Evolutionary conservation across 441 rosid genomes (phyloP), one percentile per base, ranked within the genome.

Genomic region (Jatropha multifida): DNA sequence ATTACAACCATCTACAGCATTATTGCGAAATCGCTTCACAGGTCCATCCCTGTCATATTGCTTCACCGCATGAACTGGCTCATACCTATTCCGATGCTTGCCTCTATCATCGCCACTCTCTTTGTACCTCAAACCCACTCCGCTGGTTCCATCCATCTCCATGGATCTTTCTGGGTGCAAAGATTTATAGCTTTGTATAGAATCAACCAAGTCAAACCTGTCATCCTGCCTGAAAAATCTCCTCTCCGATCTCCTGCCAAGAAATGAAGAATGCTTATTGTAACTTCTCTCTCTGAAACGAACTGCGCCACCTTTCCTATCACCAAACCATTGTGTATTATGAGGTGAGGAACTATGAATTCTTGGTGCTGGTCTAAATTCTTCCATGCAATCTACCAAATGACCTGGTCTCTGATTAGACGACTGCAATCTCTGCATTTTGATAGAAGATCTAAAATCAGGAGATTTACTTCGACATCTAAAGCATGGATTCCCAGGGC

Each of bases 381-480:
- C 74, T 62, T 14, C 68, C 18, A 41, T 3, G n/a, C 26, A 63
- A n/a, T 14, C 66, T 5, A 37, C 66, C 42, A 51, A 52, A 26
- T 46, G 46, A 65, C 48, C 63, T 65, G 75, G 72, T 26, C 60
- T 55, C 60, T 20, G 26, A 55, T 71, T 41, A 51, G 78, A 52
- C 8, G 48, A 71, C 5, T 20, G 37, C 6, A 13, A 10, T 37
- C 42, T 62, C 17, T 37, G 44, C 66, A 14, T 62, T 62, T 44
- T 62, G 41, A 62, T 12, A 62, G 66, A 17, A 14, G 41, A 62
- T 62, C 66, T 37, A 32, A 37, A 62, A 32, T 62, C 59, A 17
- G 78, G 82, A 12, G 78, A 79, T 65, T 75, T 44, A 64, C 75
- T 74, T 78, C 62, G 63, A 32, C 11, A 65, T 32, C 69, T 51